Percentiles rank a stretch among this genome's conserved stretches.
Conservation (phyloP, 108 stramenopile genomes). For the Nitzschia sp. region DNA sequence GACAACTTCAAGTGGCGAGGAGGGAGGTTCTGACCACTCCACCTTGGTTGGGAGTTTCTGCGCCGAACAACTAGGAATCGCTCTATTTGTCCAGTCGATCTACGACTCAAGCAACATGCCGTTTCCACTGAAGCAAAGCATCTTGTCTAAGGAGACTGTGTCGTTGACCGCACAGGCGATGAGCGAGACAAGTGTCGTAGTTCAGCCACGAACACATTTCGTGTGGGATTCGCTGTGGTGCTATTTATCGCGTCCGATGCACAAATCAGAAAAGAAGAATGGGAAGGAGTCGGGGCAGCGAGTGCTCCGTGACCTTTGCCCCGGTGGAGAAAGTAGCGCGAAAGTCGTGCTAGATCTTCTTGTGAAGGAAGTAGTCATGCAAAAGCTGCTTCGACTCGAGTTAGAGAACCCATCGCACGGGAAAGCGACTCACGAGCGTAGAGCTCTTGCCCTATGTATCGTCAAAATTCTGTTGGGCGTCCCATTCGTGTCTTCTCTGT, state of each 20-base stretch:
- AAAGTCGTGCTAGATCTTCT: constrained; percentile 48
- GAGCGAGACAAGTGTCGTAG: constrained; percentile 57
- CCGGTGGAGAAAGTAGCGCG: constrained; percentile 31
- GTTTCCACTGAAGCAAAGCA: constrained; percentile 50
- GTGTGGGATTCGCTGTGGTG: constrained; percentile 84
- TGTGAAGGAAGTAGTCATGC: constrained; percentile 55
- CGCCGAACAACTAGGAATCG: constrained; percentile 71
- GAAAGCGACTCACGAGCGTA: constrained; percentile 63
- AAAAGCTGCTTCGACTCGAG: constrained; percentile 42
- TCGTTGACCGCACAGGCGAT: constrained; percentile 47
- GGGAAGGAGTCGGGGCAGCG: constrained; percentile 6
- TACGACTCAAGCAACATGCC: constrained; percentile 20
- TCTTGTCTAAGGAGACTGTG: constrained; percentile 57
- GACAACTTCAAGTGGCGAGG: constrained; percentile 4
- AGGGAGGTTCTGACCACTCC: constrained; percentile 14
- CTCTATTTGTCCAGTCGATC: constrained; percentile 53
- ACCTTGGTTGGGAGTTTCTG: constrained; percentile 42
- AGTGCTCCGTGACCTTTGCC: constrained; percentile 32
- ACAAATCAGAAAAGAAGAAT: neutral
- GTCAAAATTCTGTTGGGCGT: constrained; percentile 47
- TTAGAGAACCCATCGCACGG: constrained; percentile 32
- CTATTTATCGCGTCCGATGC: constrained; percentile 41
- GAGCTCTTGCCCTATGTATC: constrained; percentile 60
- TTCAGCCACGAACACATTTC: constrained; percentile 76
- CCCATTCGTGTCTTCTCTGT: constrained; percentile 55